Conservation (phyloP, 2,329 filamentous ascomycete genomes). For the Ambrosiella beaveri region DNA sequence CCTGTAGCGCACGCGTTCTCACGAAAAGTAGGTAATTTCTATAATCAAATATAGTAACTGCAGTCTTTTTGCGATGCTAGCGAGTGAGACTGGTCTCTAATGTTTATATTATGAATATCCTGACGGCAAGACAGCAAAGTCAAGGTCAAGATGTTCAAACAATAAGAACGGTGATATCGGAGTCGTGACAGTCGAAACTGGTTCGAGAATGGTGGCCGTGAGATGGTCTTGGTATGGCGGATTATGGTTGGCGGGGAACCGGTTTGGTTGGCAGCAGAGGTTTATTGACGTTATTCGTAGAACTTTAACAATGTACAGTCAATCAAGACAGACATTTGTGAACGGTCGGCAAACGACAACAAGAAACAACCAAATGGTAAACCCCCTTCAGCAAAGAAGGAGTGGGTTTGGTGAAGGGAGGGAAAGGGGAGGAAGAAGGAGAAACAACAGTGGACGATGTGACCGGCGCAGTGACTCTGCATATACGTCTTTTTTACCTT, state of each 20-base stretch:
- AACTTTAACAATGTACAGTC: neutral
- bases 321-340: neutral
- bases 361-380: neutral
- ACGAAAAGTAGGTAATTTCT: slow-evolving; percentile 2
- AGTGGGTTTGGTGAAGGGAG: slow-evolving; percentile 2
- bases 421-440: slow-evolving; percentile 7
- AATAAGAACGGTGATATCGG: neutral
- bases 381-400: slow-evolving; percentile 9
- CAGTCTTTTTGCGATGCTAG: neutral
- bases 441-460: slow-evolving; percentile 1
- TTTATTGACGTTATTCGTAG: too few species aligned
- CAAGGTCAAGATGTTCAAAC: neutral
- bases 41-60: slow-evolving; percentile 1
- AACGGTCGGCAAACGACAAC: neutral
- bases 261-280: too few species aligned
- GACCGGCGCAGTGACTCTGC: slow-evolving; percentile 3
- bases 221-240: too few species aligned
- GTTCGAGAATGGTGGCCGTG: too few species aligned
- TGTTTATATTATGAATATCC: too few species aligned
- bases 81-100: neutral
- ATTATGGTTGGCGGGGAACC: too few species aligned
- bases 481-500: slow-evolving; percentile 2
- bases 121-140: neutral
- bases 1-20: neutral
- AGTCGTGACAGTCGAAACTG: neutral